These are phyloP conservation scores for Aspergillus diversus DNA, from an alignment of 495 filamentous ascomycete genomes.

Conservation along the genomic window DNA sequence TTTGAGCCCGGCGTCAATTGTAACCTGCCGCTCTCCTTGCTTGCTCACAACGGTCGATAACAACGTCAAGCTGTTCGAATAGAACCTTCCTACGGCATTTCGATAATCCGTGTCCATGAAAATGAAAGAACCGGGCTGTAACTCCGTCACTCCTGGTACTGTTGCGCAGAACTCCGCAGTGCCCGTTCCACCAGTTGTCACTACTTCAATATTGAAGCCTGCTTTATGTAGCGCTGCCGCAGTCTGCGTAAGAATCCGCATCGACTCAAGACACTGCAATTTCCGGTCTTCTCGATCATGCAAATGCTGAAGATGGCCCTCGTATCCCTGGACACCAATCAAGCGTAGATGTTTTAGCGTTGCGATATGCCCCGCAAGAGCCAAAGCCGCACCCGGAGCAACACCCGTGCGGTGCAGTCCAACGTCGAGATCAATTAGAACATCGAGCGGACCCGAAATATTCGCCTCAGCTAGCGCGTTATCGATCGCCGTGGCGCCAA, in stretches of 20 bases:
- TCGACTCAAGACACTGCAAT: slow-evolving; percentile 36
- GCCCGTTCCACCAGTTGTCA: slow-evolving; percentile 42
- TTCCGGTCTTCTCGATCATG: slow-evolving; percentile 35
- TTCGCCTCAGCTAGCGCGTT: slow-evolving; percentile 31
- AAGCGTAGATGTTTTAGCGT: slow-evolving; percentile 31
- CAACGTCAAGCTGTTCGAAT: slow-evolving; percentile 40
- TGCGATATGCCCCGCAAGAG: slow-evolving; percentile 33
- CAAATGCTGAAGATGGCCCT: slow-evolving; percentile 43
- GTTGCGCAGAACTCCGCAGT: slow-evolving; percentile 45
- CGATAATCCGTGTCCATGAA: slow-evolving; percentile 49
- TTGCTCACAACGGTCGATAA: slow-evolving; percentile 41
- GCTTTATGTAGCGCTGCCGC: slow-evolving; percentile 33
- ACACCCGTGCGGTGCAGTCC: slow-evolving; percentile 42
- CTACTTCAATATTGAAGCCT: slow-evolving; percentile 38
- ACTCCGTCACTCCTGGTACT: slow-evolving; percentile 42
- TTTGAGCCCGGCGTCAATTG: slow-evolving; percentile 41
- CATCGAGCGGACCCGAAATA: slow-evolving; percentile 30
- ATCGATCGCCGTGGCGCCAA: slow-evolving; percentile 39
- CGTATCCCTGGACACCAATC: slow-evolving; percentile 44
- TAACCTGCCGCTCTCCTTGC: slow-evolving; percentile 38
- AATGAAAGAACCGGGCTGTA: slow-evolving; percentile 47
- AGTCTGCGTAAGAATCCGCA: slow-evolving; percentile 34
- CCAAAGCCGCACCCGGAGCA: slow-evolving; percentile 30
- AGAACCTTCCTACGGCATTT: slow-evolving; percentile 42
- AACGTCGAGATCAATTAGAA: slow-evolving; percentile 43